Evolutionary conservation across 1,139 yeast species (phyloP).

Genomic region (Sugiyamaella paludigena): DNA sequence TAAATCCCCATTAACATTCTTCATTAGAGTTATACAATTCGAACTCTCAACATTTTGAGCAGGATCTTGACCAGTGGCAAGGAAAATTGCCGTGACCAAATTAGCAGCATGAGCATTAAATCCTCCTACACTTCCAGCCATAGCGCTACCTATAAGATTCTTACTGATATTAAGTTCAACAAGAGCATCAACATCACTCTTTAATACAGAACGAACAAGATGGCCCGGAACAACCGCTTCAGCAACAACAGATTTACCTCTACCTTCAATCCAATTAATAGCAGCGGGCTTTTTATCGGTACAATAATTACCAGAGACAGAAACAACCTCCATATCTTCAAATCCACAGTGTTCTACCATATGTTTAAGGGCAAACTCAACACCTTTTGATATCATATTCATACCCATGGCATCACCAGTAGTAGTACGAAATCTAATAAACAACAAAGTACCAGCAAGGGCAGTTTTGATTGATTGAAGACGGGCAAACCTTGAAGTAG

Average conservation of each 20-base stretch:
- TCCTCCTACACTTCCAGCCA: conserved; percentile 98
- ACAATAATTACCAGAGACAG: conserved; percentile 96
- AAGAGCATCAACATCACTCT: conserved; percentile 87
- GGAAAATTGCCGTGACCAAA: conserved; percentile 84
- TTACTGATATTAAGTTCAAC: conserved; percentile 86
- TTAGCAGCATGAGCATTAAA: conserved; percentile 98
- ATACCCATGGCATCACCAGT: conserved; percentile 99
- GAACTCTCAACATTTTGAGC: conserved; percentile 98
- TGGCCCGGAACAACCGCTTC: conserved; percentile 87
- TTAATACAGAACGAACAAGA: conserved; percentile 75
- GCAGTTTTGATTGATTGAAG: conserved; percentile 89
- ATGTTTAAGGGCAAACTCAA: conserved; percentile 75
- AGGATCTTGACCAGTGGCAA: conserved; percentile 98
- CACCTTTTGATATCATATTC: conserved; percentile 99
- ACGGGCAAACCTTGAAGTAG: conserved; percentile 96
- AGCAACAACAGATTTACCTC: conserved; percentile 98
- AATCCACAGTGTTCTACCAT: conserved; percentile 91
- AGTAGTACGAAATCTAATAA: conserved; percentile 89
- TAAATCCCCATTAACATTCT: conserved; percentile 76
- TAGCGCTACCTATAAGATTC: conserved; percentile 92
- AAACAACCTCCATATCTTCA: conserved; percentile 87
- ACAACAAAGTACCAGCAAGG: conserved; percentile 88
- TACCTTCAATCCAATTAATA: conserved; percentile 97
- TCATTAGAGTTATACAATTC: conserved; percentile 94
- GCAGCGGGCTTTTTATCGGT: conserved; percentile 98